Evolutionary conservation across 23 red algal species (phyloP).

Genomic region (Agarophyton chilense): DNA sequence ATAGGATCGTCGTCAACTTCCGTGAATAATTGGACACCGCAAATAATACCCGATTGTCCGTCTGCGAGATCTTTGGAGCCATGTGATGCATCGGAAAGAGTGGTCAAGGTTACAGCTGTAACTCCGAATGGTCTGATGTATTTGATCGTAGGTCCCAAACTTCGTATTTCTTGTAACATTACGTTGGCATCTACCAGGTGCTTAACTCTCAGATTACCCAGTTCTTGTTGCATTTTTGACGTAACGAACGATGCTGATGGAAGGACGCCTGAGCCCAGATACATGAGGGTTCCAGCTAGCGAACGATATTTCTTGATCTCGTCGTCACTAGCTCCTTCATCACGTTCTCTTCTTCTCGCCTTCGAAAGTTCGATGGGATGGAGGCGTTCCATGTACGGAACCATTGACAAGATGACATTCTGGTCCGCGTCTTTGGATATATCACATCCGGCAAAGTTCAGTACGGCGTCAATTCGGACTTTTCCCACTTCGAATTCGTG

Average conservation of each 20-base stretch:
- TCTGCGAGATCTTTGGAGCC: not conserved
- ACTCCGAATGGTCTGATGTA: not conserved
- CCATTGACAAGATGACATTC: constrained; percentile 24
- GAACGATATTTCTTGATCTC: constrained; percentile 19
- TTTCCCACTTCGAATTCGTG: constrained; percentile 21
- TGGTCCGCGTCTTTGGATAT: not conserved
- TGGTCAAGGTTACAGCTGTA: not conserved
- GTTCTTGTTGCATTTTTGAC: constrained; percentile 24
- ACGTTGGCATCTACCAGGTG: constrained; percentile 23
- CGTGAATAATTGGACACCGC: not conserved
- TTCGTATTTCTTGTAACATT: constrained; percentile 3
- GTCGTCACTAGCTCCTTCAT: not conserved
- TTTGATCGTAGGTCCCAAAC: not conserved
- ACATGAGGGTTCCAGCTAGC: constrained; percentile 42
- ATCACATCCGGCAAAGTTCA: constrained; percentile 29
- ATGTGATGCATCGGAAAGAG: constrained; percentile 20
- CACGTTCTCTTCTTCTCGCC: not conserved
- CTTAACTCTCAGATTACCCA: not conserved
- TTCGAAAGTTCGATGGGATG: constrained; percentile 1
- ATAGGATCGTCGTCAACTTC: not conserved
- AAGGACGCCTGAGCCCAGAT: not conserved
- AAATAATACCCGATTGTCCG: constrained; percentile 10
- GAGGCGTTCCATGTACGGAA: not conserved
- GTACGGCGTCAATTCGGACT: not conserved
- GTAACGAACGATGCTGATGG: constrained; percentile 12